Percentiles rank a stretch among this genome's conserved stretches.
Conservation (phyloP, 805 yeast genomes). For the Ogataea trehalophila region DNA sequence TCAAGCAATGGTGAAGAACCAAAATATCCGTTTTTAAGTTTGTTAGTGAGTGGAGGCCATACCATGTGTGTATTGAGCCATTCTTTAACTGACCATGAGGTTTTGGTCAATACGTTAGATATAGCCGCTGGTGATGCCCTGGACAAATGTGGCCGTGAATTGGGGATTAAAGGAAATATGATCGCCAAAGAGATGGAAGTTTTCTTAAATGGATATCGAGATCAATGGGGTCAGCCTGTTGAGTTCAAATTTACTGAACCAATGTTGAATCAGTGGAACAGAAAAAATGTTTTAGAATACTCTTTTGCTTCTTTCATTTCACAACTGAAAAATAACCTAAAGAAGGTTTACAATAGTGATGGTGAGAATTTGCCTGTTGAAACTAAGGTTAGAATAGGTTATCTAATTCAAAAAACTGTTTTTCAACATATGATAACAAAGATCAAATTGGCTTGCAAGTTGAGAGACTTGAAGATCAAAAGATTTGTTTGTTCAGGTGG, state of each 20-base stretch:
- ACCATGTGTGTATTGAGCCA: slow-evolving; percentile 75
- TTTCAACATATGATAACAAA: slow-evolving; percentile 72
- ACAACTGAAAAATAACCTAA: slow-evolving; percentile 23
- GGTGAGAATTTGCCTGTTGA: slow-evolving; percentile 15
- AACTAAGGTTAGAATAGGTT: slow-evolving; percentile 45
- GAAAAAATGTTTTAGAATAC: slow-evolving; percentile 46
- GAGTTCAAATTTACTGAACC: slow-evolving; percentile 41
- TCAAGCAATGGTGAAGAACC: slow-evolving; percentile 40
- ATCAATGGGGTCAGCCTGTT: slow-evolving; percentile 27
- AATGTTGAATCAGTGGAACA: slow-evolving; percentile 42
- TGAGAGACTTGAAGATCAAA: slow-evolving; percentile 37
- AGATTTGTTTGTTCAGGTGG: slow-evolving; percentile 87
- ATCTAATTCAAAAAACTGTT: slow-evolving; percentile 55
- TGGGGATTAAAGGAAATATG: slow-evolving; percentile 80
- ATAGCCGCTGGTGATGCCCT: slow-evolving; percentile 92
- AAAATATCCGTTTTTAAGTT: slow-evolving; percentile 63
- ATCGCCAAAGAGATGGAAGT: slow-evolving; percentile 78
- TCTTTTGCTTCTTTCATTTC: slow-evolving; percentile 69
- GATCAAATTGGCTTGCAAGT: slow-evolving; percentile 44
- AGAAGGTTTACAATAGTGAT: slow-evolving; percentile 17
- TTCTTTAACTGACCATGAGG: slow-evolving; percentile 59
- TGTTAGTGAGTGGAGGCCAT: slow-evolving; percentile 91
- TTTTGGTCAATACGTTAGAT: slow-evolving; percentile 72
- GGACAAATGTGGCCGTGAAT: slow-evolving; percentile 85
- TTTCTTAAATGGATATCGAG: slow-evolving; percentile 36